A percentile compares a stretch with the other conserved stretches of the same genome.
These are phyloP conservation scores for Cercospora sp. DNA, from an alignment of 2,329 filamentous ascomycete species.

Conservation along the genomic window DNA sequence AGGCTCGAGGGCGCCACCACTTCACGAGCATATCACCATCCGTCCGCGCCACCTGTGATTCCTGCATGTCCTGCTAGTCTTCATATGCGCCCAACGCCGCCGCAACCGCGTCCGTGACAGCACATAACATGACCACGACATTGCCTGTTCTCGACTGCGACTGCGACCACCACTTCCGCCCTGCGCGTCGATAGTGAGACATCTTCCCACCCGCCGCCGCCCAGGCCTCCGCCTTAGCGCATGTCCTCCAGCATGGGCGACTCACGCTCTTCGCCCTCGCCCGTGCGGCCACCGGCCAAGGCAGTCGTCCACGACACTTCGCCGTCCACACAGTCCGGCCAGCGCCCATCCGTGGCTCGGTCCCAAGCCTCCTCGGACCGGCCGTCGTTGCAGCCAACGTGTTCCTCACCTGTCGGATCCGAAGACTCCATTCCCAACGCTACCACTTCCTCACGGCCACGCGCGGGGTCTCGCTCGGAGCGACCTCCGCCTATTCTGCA, in stretches of 20 bases:
- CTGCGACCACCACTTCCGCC: conserved; percentile 9
- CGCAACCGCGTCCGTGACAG: neutral
- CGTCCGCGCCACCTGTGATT: neutral
- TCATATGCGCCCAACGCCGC: neutral
- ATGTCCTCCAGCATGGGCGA: conserved; percentile 18
- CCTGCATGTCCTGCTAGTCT: neutral
- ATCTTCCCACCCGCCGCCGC: neutral
- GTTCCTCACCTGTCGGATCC: conserved; percentile 4
- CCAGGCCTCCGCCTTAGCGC: conserved; percentile 5
- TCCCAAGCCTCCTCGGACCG: conserved; percentile 11
- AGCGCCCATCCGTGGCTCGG: neutral
- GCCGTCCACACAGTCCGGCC: neutral
- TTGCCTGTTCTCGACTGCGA: conserved; percentile 11
- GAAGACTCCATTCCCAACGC: conserved; percentile 11
- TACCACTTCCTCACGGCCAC: conserved; percentile 19
- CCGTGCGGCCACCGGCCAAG: neutral
- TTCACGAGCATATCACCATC: neutral
- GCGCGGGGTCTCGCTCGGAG: conserved; percentile 17
- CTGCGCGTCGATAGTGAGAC: conserved; percentile 6
- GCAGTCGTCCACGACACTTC: neutral
- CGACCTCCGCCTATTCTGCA: conserved; percentile 25
- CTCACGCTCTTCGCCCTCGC: conserved; percentile 14
- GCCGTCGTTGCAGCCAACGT: conserved; percentile 8
- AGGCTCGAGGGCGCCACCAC: neutral
- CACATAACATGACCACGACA: conserved; percentile 18